Evolutionary conservation across 495 filamentous ascomycete species (phyloP), one percentile per base, ranked within the genome.

Genomic region (Aspergillus homomorphus): DNA sequence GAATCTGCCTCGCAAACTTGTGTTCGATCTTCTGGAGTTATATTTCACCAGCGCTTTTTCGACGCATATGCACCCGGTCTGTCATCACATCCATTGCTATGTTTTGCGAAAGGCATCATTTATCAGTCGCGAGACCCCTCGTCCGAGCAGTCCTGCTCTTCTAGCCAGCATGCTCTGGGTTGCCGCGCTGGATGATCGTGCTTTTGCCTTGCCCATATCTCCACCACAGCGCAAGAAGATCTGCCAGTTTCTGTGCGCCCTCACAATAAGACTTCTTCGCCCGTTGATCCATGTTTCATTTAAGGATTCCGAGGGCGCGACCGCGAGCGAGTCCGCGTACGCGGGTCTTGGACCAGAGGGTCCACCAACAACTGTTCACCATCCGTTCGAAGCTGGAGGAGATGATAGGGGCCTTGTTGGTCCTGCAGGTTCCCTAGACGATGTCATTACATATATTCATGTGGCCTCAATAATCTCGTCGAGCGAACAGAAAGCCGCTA

Each of bases 81-180:
- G 92, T 49, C 92, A 93, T 18, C 95, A 96, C 70, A 87, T 96
- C 20, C 84, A 96, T 53, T 92, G 90, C 59, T 95, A 92, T 70
- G 87, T 96, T 60, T 89, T 96, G 72, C 84, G 92, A 56, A 96
- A 95, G 67, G 84, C 86, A 45, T 94, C 92, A 6, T 93, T 97
- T 71, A 79, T 97, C 41, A 87, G 90, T 67, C 82, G 80, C 22
- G 88, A 85, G 53, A 87, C 83, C 60, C 91, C 91, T 42, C 82
- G 92, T 52, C 79, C 83, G 60, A 96, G 91, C 71, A 92, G 90
- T 64, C 92, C 92, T 33, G 90, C 92, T 0, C 78, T 97, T 41
- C 77, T 97, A 42, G 89, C 92, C 10, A 94, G 90, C 71, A 96
- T 96, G 88, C 86, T 96, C 18, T 97, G 91, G 91, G 90, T 96